These are phyloP conservation scores for Noccaea bulbosa DNA, from an alignment of 345 rosid species.

Conservation along the genomic window DNA sequence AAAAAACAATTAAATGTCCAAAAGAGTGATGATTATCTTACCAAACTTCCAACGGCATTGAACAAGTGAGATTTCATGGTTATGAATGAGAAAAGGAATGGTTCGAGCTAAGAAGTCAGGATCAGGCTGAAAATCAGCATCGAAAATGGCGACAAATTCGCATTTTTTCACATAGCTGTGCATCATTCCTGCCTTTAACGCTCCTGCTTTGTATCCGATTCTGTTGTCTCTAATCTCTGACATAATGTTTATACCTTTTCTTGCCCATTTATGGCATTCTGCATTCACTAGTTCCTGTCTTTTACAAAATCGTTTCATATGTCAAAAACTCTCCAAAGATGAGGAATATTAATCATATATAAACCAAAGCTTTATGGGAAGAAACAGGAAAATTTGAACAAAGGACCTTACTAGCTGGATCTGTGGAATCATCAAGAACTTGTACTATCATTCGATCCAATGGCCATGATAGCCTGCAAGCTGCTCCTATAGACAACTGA, in stretches of 20 bases:
- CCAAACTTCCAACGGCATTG: conserved; percentile 69
- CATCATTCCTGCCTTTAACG: conserved; percentile 65
- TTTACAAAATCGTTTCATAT: conserved; percentile 27
- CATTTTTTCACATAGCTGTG: conserved; percentile 57
- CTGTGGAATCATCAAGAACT: conserved; percentile 73
- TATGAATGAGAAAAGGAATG: conserved; percentile 54
- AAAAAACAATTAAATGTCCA: not conserved
- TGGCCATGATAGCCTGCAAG: conserved; percentile 71
- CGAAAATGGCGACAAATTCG: conserved; percentile 56
- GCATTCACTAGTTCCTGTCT: conserved; percentile 44
- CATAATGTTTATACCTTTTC: conserved; percentile 46
- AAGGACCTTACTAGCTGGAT: conserved; percentile 63
- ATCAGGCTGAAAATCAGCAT: conserved; percentile 65
- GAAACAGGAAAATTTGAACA: conserved; percentile 10
- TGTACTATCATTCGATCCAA: conserved; percentile 61
- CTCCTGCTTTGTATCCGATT: conserved; percentile 60
- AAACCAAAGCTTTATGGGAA: not conserved
- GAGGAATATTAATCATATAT: not conserved
- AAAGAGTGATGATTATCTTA: conserved; percentile 25
- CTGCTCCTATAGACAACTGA: conserved; percentile 67
- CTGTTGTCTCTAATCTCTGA: conserved; percentile 54
- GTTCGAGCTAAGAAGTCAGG: conserved; percentile 53
- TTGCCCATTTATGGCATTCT: conserved; percentile 48
- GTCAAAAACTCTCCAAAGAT: conserved; percentile 15
- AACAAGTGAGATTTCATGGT: conserved; percentile 54